Percentiles rank a stretch among this genome's conserved stretches.
Conservation (phyloP, 495 filamentous ascomycete species). For the Echria macrotheca region DNA sequence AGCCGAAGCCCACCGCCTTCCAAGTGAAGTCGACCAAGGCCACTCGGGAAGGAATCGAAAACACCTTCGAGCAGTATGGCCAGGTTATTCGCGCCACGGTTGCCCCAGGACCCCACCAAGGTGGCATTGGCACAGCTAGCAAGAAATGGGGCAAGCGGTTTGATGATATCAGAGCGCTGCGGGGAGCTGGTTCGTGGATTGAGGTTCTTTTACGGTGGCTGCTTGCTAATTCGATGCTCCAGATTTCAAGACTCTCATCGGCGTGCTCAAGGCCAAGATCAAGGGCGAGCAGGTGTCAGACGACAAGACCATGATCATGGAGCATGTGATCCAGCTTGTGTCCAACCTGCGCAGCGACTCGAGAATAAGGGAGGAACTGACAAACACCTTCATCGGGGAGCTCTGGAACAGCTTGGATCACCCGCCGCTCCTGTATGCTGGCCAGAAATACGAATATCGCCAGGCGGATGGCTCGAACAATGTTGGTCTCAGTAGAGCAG, state of each 20-base stretch:
- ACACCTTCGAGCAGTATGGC: slow-evolving; percentile 55
- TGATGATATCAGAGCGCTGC: slow-evolving; percentile 57
- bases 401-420: slow-evolving; percentile 62
- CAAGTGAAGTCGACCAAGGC: slow-evolving; percentile 24
- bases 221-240: too few relatives aligned
- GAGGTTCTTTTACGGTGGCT: too few relatives aligned
- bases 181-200: slow-evolving; percentile 36
- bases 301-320: slow-evolving; percentile 79
- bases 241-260: slow-evolving; percentile 39
- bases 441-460: slow-evolving; percentile 62
- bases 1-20: slow-evolving; percentile 18
- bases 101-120: slow-evolving; percentile 61
- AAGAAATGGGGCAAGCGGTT: slow-evolving; percentile 48
- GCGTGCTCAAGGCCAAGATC: slow-evolving; percentile 32
- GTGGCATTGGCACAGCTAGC: slow-evolving; percentile 51
- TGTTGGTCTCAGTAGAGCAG: slow-evolving; percentile 8
- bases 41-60: slow-evolving; percentile 35
- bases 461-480: slow-evolving; percentile 66
- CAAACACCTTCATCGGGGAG: slow-evolving; percentile 62
- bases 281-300: slow-evolving; percentile 52
- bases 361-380: slow-evolving; percentile 58
- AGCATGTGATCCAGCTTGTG: slow-evolving; percentile 71
- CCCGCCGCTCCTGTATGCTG: slow-evolving; percentile 52
- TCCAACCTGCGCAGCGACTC: slow-evolving; percentile 58
- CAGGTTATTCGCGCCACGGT: slow-evolving; percentile 61